Conservation (phyloP, 2,329 filamentous ascomycete species). For the Dactylella cylindrospora region DNA sequence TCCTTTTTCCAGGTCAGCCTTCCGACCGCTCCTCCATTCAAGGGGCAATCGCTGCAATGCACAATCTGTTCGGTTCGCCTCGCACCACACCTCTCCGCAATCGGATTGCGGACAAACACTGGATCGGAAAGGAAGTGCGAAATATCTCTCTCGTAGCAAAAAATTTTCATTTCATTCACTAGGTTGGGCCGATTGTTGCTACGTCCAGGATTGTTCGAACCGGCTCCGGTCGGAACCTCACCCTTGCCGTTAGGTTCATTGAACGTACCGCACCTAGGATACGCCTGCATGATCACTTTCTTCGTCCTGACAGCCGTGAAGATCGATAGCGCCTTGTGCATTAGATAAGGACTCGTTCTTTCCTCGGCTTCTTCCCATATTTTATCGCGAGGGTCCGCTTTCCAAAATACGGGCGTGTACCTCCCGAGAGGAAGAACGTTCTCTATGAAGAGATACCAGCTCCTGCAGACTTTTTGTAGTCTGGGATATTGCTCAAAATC, state of each 20-base stretch:
- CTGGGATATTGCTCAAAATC: constrained; percentile 1
- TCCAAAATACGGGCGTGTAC: constrained; percentile 3
- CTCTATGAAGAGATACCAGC: constrained; percentile 5
- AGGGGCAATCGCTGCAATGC: no score
- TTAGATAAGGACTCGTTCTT: neutral
- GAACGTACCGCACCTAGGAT: no score
- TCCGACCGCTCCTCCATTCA: no score
- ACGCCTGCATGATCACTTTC: no score
- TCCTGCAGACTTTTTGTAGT: neutral
- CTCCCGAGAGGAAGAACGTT: constrained; percentile 5
- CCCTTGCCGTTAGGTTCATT: no score
- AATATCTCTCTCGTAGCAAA: neutral
- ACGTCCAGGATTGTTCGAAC: neutral
- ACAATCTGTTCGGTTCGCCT: no score
- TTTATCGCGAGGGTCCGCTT: no score
- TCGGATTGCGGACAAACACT: neutral
- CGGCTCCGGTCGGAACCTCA: constrained; percentile 3
- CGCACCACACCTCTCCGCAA: no score
- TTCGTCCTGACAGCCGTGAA: no score
- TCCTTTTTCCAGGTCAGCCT: no score
- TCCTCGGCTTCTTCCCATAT: neutral
- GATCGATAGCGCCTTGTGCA: neutral
- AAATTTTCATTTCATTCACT: neutral
- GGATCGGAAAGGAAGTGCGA: constrained; percentile 4
- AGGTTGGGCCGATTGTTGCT: neutral